Evolutionary conservation across 345 rosid species (phyloP), one percentile per base, ranked within the genome.

Genomic region (Pistacia integerrima): DNA sequence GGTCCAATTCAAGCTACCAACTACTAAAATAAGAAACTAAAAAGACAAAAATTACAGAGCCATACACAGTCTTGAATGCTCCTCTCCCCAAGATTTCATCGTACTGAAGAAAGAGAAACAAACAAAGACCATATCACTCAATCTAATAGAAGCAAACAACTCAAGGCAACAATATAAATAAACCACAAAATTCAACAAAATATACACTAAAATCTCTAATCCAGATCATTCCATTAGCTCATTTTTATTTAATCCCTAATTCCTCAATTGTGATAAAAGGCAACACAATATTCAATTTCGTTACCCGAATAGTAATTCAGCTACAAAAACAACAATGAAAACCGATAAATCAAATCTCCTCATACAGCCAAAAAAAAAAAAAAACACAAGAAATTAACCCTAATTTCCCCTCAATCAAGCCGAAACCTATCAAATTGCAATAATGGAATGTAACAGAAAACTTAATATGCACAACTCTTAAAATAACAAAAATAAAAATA

Each of bases 51-150:
- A 84, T 70, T 68, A 60, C n/a, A 79, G 87, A 87, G 83, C 64
- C 91, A 91, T 94, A 93, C 90, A 94, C 98, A 80, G 92, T 91
- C 93, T 94, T 94, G 92, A 90, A 94, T 58, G 98, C 98, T 76
- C 98, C 98, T 84, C 81, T 89, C 73, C 98, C 98, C 84, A 94
- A 76, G 56, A 93, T 74, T 78, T 94, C 98, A 84, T 91, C 91
- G 80, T 85, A 89, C 95, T 91, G 88, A 74, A 81, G 71, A n/a
- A 81, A 69, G 22, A 14, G 81, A 55, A 74, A 70, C 78, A 76
- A 64, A 20, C 12, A 65, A 61, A 46, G 28, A 64, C 30, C 63
- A 67, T 25, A 72, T 59, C 58, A 63, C 75, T 69, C 58, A 38
- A 69, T 38, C 72, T 17, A 72, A 57, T 38, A 64, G 17, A 74